Conservation (phyloP, 106 monocot species). For the Ottelia alismoides region DNA sequence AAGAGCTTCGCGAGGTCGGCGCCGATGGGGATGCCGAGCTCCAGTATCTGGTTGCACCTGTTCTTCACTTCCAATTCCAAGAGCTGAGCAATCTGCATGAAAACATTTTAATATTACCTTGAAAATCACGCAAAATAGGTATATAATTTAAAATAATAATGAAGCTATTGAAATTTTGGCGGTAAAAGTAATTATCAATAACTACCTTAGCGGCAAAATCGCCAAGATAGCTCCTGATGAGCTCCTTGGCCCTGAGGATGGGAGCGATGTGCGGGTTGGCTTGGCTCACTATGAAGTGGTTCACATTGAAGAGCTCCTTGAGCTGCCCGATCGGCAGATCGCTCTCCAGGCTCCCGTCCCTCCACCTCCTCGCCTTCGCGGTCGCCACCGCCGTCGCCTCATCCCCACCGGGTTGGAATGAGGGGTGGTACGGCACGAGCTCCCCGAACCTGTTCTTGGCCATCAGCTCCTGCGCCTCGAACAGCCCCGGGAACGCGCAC, state of each 20-base stretch:
- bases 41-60: slow-evolving; percentile 16
- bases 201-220: slow-evolving; percentile 10
- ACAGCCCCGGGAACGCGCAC: slow-evolving; percentile 17
- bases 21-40: slow-evolving; percentile 11
- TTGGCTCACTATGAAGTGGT: slow-evolving; percentile 20
- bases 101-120: neutral
- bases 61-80: slow-evolving; percentile 15
- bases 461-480: slow-evolving; percentile 17
- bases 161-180: neutral
- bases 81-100: slow-evolving; percentile 3
- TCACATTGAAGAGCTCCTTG: slow-evolving; percentile 18
- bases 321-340: slow-evolving; percentile 16
- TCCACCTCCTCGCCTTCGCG: slow-evolving; percentile 1
- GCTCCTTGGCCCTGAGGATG: slow-evolving; percentile 9
- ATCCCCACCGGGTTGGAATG: neutral
- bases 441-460: slow-evolving; percentile 8
- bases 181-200: too few relatives aligned
- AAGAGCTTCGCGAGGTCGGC: slow-evolving; percentile 10
- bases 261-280: slow-evolving; percentile 14
- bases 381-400: neutral
- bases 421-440: slow-evolving; percentile 6
- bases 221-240: slow-evolving; percentile 4
- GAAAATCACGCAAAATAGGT: neutral
- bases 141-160: neutral
- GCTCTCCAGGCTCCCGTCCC: slow-evolving; percentile 17